A percentile compares a stretch with the other conserved stretches of the same genome.
Conservation (phyloP, 345 rosid species). For the Toxicodendron radicans region DNA sequence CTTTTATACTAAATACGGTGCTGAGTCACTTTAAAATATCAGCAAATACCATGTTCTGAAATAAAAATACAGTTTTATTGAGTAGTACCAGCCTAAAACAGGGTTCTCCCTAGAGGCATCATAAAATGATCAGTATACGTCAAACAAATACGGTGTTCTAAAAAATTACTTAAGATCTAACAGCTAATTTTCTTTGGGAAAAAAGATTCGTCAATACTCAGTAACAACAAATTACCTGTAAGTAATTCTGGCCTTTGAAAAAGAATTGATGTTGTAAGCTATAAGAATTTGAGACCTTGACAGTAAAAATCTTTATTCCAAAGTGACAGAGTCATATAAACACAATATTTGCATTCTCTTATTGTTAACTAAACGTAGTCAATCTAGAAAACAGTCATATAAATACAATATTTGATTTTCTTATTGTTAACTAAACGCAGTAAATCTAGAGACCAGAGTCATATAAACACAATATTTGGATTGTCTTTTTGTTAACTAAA, state of each 20-base stretch:
- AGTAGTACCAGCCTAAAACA: not conserved
- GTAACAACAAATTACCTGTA: not conserved
- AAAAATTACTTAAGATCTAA: not conserved
- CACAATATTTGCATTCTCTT: not conserved
- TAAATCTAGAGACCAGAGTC: no score
- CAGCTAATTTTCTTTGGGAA: not conserved
- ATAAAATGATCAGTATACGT: not conserved
- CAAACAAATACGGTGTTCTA: not conserved
- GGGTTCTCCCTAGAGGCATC: not conserved
- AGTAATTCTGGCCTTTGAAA: not conserved
- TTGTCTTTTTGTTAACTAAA: not conserved
- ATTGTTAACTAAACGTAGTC: not conserved
- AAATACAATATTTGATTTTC: not conserved
- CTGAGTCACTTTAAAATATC: not conserved
- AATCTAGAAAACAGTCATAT: not conserved
- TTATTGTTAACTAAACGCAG: not conserved
- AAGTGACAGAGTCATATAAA: no score
- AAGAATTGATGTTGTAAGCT: no score
- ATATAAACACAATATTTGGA: not conserved
- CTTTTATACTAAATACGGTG: not conserved
- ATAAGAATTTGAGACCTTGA: no score
- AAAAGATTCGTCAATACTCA: not conserved
- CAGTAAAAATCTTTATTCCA: no score
- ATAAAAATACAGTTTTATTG: not conserved
- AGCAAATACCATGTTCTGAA: not conserved